phyloP scores from a whole-genome alignment of 129 eudicot genomes.

The Daucus carota region DH1_v3.0 NC_030381.2:18089501-18090000 shows the following conservation, averaged over 20 bases:
- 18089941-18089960: background rate
- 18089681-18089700: conserved; percentile 43
- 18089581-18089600: conserved; percentile 31
- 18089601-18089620: conserved; percentile 25
- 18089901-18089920: background rate
- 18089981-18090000: background rate
- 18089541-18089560: conserved; percentile 30
- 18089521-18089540: conserved; percentile 26
- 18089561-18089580: conserved; percentile 29
- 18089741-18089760: conserved; percentile 22
- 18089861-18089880: background rate
- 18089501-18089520: conserved; percentile 19
- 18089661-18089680: conserved; percentile 24
- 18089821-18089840: background rate
- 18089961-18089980: background rate
- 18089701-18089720: conserved; percentile 39
- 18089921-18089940: background rate
- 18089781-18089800: conserved; percentile 19
- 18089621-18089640: conserved; percentile 25
- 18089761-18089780: conserved; percentile 33
- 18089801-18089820: conserved; percentile 11
- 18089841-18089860: background rate
- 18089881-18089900: background rate
- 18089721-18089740: conserved; percentile 10
- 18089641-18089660: conserved; percentile 23